Conservation (phyloP, 176 grass and related monocot species). For the Carex kokanica region DNA sequence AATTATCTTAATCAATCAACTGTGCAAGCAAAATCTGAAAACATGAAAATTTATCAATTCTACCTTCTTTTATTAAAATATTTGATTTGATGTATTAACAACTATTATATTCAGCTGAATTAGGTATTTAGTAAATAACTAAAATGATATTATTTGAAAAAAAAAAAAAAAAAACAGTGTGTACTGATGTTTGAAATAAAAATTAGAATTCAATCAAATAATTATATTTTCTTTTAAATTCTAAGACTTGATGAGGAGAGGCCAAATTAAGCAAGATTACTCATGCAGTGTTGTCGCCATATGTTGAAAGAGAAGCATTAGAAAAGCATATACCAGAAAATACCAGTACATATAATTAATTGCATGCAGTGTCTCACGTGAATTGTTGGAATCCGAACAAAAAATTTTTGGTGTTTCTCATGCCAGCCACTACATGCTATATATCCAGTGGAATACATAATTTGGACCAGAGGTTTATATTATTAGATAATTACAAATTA, state of each 20-base stretch:
- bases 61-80: too few species aligned
- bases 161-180: too few species aligned
- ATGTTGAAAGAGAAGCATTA: neutral
- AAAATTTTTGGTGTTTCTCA: neutral
- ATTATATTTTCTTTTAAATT: too few species aligned
- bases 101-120: too few species aligned
- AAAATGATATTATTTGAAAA: too few species aligned
- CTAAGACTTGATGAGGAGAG: neutral
- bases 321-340: neutral
- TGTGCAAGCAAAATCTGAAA: too few species aligned
- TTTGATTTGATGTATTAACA: too few species aligned
- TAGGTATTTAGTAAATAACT: too few species aligned
- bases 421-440: neutral
- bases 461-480: neutral
- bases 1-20: too few species aligned
- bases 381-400: slow-evolving; percentile 21
- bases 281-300: neutral
- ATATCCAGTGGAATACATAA: neutral
- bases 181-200: too few species aligned
- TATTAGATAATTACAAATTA: neutral
- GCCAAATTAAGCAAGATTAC: neutral
- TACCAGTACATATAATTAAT: neutral
- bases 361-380: neutral
- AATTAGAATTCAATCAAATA: too few species aligned
- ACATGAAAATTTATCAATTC: too few species aligned